phyloP scores from a whole-genome alignment of 2,329 filamentous ascomycete species.

The Tolypocladium guangdongense region DNA sequence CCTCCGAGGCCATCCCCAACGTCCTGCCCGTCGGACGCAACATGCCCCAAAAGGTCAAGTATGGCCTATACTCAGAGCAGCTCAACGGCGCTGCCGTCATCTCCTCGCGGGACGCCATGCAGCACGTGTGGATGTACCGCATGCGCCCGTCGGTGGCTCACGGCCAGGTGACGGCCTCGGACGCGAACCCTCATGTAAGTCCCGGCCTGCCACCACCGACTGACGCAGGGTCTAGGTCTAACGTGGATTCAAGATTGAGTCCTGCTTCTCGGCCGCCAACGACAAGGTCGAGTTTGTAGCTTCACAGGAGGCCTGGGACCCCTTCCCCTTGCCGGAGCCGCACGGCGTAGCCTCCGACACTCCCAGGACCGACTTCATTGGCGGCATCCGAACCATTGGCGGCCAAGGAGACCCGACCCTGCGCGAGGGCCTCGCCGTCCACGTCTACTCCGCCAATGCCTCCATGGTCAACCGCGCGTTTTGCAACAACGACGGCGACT shows the following conservation, averaged over 20 bases:
- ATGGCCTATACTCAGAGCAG: slow-evolving; percentile 34
- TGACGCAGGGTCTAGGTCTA: neutral
- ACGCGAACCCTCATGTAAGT: slow-evolving; percentile 16
- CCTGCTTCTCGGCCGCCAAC: slow-evolving; percentile 35
- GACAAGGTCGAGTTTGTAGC: slow-evolving; percentile 32
- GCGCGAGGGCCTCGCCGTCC: slow-evolving; percentile 34
- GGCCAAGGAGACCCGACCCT: slow-evolving; percentile 36
- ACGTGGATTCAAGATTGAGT: slow-evolving; percentile 15
- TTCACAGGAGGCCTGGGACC: slow-evolving; percentile 37
- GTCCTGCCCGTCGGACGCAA: slow-evolving; percentile 34
- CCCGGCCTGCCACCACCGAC: no score
- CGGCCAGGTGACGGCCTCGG: slow-evolving; percentile 6
- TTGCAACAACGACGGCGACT: slow-evolving; percentile 45
- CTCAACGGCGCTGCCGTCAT: slow-evolving; percentile 31
- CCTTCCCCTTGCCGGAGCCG: slow-evolving; percentile 20
- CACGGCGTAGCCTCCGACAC: neutral
- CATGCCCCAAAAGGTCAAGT: slow-evolving; percentile 29
- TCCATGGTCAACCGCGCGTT: slow-evolving; percentile 34
- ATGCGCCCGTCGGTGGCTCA: slow-evolving; percentile 22
- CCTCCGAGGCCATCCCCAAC: slow-evolving; percentile 33
- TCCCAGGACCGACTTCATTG: slow-evolving; percentile 27
- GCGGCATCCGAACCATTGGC: slow-evolving; percentile 33
- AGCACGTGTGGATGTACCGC: slow-evolving; percentile 24
- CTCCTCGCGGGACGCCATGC: slow-evolving; percentile 15
- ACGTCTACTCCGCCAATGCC: slow-evolving; percentile 32